Conservation (phyloP, 805 yeast genomes). For the Ogataea chonburiensis region DNA sequence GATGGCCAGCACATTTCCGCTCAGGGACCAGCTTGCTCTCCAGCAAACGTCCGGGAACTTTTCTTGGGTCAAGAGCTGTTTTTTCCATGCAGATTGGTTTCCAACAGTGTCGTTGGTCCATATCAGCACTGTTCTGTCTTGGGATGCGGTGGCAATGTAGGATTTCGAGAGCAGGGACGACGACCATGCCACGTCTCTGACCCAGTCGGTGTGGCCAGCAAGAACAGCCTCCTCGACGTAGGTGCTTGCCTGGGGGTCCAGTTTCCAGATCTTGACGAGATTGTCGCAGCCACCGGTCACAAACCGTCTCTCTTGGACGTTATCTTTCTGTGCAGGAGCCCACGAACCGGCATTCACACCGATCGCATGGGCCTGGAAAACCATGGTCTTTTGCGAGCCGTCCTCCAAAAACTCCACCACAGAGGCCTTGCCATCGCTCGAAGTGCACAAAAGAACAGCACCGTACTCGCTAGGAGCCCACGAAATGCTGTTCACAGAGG, state of each 20-base stretch:
- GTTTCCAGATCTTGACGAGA: slow-evolving; percentile 87
- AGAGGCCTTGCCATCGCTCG: slow-evolving; percentile 90
- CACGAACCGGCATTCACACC: slow-evolving; percentile 95
- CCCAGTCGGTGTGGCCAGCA: slow-evolving; percentile 97
- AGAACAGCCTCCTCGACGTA: slow-evolving; percentile 74
- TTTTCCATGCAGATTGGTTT: slow-evolving; percentile 57
- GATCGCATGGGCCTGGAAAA: slow-evolving; percentile 81
- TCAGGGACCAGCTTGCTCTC: slow-evolving; percentile 97
- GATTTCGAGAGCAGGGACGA: slow-evolving; percentile 84
- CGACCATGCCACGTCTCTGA: slow-evolving; percentile 98
- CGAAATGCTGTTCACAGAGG: slow-evolving; percentile 87
- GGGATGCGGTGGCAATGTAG: slow-evolving; percentile 94
- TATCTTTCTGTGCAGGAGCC: slow-evolving; percentile 66
- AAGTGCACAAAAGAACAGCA: slow-evolving; percentile 83
- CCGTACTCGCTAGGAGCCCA: slow-evolving; percentile 99
- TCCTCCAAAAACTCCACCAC: slow-evolving; percentile 89
- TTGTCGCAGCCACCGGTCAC: slow-evolving; percentile 97
- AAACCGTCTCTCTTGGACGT: slow-evolving; percentile 58
- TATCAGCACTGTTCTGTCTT: slow-evolving; percentile 89
- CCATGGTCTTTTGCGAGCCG: slow-evolving; percentile 66
- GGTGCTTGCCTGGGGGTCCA: slow-evolving; percentile 50
- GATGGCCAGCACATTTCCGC: slow-evolving; percentile 93
- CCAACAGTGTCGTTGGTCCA: slow-evolving; percentile 70
- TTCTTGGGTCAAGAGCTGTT: slow-evolving; percentile 68
- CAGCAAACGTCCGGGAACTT: slow-evolving; percentile 96